These are phyloP conservation scores for Nicotiana sylvestris DNA, from an alignment of 257 asterid species.

Conservation along the genomic window DNA sequence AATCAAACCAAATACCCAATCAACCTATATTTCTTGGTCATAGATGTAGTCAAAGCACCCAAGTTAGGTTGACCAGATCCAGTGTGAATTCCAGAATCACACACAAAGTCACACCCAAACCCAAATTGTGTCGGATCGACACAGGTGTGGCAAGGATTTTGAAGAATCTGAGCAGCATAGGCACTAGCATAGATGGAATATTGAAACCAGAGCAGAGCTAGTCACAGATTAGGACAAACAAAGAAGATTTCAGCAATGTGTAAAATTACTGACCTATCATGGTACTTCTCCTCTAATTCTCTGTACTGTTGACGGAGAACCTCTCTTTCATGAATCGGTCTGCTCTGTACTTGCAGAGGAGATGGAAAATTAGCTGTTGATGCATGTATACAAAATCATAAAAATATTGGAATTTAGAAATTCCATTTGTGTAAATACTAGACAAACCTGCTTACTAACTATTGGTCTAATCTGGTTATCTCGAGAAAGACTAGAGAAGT, in stretches of 20 bases:
- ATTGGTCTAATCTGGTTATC: conserved; percentile 81
- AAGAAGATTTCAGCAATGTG: not conserved
- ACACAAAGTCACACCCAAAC: too few relatives aligned
- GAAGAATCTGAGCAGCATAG: too few relatives aligned
- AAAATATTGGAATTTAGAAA: not conserved
- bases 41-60: too few relatives aligned
- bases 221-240: not conserved
- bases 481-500: conserved; percentile 74
- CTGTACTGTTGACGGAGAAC: conserved; percentile 48
- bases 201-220: not conserved
- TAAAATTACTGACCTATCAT: conserved; percentile 56
- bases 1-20: too few relatives aligned
- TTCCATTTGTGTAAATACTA: not conserved
- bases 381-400: not conserved
- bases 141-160: too few relatives aligned
- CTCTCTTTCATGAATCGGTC: conserved; percentile 58
- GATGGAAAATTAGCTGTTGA: not conserved
- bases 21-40: too few relatives aligned
- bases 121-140: too few relatives aligned
- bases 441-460: conserved; percentile 71
- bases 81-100: too few relatives aligned
- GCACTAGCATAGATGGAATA: not conserved
- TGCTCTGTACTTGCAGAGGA: conserved; percentile 43
- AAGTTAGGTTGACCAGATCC: too few relatives aligned
- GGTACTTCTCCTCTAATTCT: conserved; percentile 54